These are phyloP conservation scores for Scedosporium boydii DNA, from an alignment of 2,329 filamentous ascomycete genomes.

Conservation along the genomic window DNA sequence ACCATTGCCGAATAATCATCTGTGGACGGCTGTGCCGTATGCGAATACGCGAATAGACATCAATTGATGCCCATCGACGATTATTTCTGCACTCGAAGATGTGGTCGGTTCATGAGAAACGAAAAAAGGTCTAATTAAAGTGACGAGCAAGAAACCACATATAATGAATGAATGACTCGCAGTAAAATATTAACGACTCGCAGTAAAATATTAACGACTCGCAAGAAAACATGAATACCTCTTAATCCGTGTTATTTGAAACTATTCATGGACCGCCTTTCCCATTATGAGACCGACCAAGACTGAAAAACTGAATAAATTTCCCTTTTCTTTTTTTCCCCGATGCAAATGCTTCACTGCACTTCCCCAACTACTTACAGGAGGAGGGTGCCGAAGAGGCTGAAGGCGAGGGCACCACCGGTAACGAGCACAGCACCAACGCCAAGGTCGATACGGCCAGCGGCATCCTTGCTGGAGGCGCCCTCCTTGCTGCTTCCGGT, in stretches of 20 bases:
- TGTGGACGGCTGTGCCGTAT: no score
- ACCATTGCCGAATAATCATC: no score
- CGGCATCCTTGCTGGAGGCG: conserved; percentile 10
- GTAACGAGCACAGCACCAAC: conserved; percentile 22
- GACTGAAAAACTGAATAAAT: background rate
- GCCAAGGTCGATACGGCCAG: conserved; percentile 17
- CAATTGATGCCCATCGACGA: background rate
- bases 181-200: background rate
- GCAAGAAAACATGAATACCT: background rate
- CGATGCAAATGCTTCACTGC: background rate
- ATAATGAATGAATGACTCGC: background rate
- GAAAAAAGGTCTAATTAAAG: background rate
- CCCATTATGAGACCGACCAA: background rate
- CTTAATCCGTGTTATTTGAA: background rate
- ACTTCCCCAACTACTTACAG: conserved; percentile 21
- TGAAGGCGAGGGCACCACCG: conserved; percentile 23
- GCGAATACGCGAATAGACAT: background rate
- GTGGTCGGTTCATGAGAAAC: no score
- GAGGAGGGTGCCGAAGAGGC: conserved; percentile 28
- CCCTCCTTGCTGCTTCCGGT: conserved; percentile 18
- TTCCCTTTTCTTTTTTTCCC: background rate
- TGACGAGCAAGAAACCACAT: background rate
- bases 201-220: background rate
- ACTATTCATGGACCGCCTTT: background rate
- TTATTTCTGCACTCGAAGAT: no score